Evolutionary conservation across 2,329 filamentous ascomycete species (phyloP).

Genomic region (Trichophyton verrucosum): DNA sequence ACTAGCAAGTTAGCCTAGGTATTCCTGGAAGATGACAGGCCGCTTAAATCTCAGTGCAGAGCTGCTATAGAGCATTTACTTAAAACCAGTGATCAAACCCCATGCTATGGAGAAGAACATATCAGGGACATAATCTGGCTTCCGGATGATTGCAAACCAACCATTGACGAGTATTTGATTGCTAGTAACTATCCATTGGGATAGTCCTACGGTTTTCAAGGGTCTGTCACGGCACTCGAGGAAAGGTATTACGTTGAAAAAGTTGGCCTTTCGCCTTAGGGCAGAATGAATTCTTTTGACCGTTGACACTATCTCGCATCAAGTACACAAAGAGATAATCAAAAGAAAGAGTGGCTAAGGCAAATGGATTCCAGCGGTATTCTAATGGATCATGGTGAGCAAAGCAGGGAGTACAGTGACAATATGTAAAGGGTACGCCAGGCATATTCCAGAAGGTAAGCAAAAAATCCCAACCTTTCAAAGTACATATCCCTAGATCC

Average conservation of each 20-base stretch:
- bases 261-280: conserved; percentile 54
- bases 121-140: conserved; percentile 72
- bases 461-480: conserved; percentile 97
- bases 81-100: conserved; percentile 71
- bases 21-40: no score
- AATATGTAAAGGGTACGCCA: conserved; percentile 81
- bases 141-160: conserved; percentile 69
- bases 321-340: conserved; percentile 77
- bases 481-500: conserved; percentile 65
- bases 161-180: conserved; percentile 72
- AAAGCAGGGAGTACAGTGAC: conserved; percentile 70
- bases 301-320: conserved; percentile 85
- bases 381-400: conserved; percentile 67
- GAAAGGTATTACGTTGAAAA: conserved; percentile 65
- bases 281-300: conserved; percentile 87
- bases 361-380: conserved; percentile 63
- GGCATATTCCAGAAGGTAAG: conserved; percentile 95
- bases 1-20: no score
- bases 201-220: conserved; percentile 71
- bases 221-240: conserved; percentile 78
- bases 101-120: conserved; percentile 63
- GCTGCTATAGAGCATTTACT: conserved; percentile 11
- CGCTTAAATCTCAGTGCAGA: no score
- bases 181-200: conserved; percentile 54
- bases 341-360: conserved; percentile 51